A percentile compares a stretch with the other conserved stretches of the same genome.
phyloP scores from a whole-genome alignment of 495 filamentous ascomycete species.

The Antarctomyces pellizariae region DNA sequence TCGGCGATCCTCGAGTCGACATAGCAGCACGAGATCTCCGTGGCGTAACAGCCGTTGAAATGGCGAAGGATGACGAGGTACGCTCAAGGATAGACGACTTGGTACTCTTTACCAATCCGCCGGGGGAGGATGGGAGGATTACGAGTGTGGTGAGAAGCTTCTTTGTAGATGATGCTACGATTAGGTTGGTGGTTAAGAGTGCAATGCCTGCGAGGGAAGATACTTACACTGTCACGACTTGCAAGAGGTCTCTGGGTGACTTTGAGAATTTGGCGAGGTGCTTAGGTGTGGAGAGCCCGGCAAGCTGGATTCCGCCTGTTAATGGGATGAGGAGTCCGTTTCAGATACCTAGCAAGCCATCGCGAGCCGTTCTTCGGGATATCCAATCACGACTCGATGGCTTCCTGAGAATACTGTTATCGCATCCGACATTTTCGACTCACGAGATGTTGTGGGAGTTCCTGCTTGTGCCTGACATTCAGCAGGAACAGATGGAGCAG shows the following conservation, averaged over 20 bases:
- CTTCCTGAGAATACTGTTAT: conserved; percentile 64
- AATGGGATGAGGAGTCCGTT: conserved; percentile 66
- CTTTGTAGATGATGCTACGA: conserved; percentile 90
- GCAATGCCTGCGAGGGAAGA: conserved; percentile 42
- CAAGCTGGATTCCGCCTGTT: conserved; percentile 75
- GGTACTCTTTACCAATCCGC: conserved; percentile 51
- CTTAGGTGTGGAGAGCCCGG: conserved; percentile 79
- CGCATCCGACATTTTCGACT: conserved; percentile 82
- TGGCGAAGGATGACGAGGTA: conserved; percentile 96
- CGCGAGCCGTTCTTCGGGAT: conserved; percentile 64
- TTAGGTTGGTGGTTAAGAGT: conserved; percentile 83
- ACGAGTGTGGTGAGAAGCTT: conserved; percentile 92
- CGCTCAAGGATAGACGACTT: conserved; percentile 90
- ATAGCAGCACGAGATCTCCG: conserved; percentile 60
- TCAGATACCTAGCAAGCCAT: conserved; percentile 79
- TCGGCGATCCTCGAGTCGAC: conserved; percentile 72
- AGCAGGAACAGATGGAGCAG: conserved; percentile 72
- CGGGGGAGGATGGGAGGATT: conserved; percentile 52
- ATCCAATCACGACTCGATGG: conserved; percentile 69
- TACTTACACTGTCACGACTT: conserved; percentile 81
- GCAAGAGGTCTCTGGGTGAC: conserved; percentile 67
- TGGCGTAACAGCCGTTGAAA: conserved; percentile 82
- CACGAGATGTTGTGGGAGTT: conserved; percentile 99
- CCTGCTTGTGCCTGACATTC: conserved; percentile 87
- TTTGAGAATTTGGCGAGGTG: conserved; percentile 80